Conservation (phyloP, 345 rosid species). For the Salix arbutifolia region DNA sequence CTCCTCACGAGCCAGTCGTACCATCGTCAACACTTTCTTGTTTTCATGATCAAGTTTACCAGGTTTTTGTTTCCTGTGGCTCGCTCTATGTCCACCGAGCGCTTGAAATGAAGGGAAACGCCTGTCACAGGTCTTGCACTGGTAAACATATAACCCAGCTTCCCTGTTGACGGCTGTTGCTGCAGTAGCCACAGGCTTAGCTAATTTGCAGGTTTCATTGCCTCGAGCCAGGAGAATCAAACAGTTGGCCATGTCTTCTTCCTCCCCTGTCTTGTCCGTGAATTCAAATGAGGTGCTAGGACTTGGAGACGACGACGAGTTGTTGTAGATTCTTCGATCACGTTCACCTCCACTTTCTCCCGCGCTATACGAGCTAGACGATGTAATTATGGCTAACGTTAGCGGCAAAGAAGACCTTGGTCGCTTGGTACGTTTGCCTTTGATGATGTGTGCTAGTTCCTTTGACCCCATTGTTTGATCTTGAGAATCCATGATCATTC, state of each 20-base stretch:
- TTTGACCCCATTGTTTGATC: conserved; percentile 21
- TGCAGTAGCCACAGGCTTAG: neutral
- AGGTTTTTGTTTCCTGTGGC: conserved; percentile 23
- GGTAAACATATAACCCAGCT: neutral
- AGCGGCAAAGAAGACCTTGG: conserved; percentile 50
- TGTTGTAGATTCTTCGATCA: neutral
- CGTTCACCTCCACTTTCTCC: conserved; percentile 19
- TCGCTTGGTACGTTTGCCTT: conserved; percentile 77
- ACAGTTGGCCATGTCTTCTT: conserved; percentile 34
- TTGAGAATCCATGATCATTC: conserved; percentile 30
- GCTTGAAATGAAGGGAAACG: conserved; percentile 35
- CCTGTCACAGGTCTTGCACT: conserved; percentile 29
- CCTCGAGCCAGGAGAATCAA: conserved; percentile 35
- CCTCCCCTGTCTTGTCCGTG: conserved; percentile 8
- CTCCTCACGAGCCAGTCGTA: neutral
- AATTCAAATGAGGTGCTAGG: conserved; percentile 24
- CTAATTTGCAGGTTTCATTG: neutral
- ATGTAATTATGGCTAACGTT: conserved; percentile 17
- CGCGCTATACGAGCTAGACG: conserved; percentile 21
- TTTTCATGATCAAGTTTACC: conserved; percentile 10
- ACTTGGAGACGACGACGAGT: neutral
- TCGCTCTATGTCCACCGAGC: conserved; percentile 32
- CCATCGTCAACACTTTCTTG: conserved; percentile 14
- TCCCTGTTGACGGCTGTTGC: neutral
- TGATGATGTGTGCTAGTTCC: conserved; percentile 31